phyloP scores from a whole-genome alignment of 148 eudicot genomes.

The Bassia scoparia region DNA sequence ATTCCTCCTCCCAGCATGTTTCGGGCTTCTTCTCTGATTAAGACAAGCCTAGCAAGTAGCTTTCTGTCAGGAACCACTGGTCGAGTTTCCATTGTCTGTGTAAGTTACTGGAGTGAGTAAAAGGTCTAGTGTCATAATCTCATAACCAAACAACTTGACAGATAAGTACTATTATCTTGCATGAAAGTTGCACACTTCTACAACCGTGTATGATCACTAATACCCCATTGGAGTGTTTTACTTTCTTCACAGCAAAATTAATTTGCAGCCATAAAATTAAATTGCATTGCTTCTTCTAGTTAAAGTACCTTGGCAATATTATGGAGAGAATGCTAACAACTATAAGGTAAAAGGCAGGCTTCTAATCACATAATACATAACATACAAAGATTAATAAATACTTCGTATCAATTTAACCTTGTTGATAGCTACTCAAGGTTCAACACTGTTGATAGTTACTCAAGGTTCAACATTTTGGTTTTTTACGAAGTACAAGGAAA shows the following conservation, averaged over 20 bases:
- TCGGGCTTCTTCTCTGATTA: constrained; percentile 97
- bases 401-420: too few species aligned
- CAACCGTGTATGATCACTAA: background rate
- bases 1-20: constrained; percentile 99
- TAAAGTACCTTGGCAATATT: background rate
- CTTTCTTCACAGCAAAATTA: too few species aligned
- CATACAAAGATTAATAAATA: too few species aligned
- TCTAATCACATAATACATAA: background rate
- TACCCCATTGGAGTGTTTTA: background rate
- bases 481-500: background rate
- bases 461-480: background rate
- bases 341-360: background rate
- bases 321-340: background rate
- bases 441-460: background rate
- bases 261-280: background rate
- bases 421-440: too few species aligned
- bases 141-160: background rate
- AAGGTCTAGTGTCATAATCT: background rate
- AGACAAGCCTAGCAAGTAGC: constrained; percentile 93
- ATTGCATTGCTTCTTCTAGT: background rate
- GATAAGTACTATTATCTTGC: background rate
- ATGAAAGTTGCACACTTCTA: background rate
- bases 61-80: constrained; percentile 85
- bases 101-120: constrained; percentile 10
- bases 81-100: constrained; percentile 91